These are phyloP conservation scores for Przewalskia tangutica DNA, from an alignment of 257 asterid genomes.

Conservation along the genomic window DNA sequence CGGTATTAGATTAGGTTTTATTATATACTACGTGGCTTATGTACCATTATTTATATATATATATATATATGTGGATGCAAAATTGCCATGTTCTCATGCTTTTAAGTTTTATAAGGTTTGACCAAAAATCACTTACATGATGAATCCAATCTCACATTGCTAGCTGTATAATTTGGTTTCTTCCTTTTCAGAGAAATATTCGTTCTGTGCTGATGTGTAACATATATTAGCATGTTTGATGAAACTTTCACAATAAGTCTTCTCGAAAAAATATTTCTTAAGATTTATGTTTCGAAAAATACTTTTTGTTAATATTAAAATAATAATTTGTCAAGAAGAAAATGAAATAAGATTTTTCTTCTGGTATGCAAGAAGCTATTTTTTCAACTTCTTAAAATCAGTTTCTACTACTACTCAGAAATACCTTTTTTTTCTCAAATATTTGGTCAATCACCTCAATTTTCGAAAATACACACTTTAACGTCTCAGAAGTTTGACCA, in stretches of 20 bases:
- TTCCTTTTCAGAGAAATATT: background rate
- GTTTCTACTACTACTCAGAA: background rate
- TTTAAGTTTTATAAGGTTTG: background rate
- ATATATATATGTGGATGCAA: background rate
- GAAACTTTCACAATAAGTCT: too few relatives aligned
- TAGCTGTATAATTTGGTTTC: background rate
- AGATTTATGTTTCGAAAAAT: too few relatives aligned
- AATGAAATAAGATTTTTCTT: too few relatives aligned
- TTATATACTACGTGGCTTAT: background rate
- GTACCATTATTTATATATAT: background rate
- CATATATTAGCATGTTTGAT: background rate
- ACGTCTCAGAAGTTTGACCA: too few relatives aligned
- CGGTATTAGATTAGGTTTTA: background rate
- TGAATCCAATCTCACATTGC: background rate
- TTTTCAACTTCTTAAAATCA: background rate
- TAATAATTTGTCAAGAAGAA: too few relatives aligned
- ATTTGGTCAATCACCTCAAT: background rate
- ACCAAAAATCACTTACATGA: background rate
- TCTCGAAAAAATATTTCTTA: too few relatives aligned
- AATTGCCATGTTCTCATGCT: constrained; percentile 1
- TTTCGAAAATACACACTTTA: too few relatives aligned
- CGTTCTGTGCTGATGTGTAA: background rate
- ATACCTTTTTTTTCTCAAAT: background rate
- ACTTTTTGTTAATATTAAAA: too few relatives aligned
- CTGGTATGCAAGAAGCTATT: too few relatives aligned